Percentiles rank a stretch among this genome's conserved stretches.
Evolutionary conservation across 176 grass and related monocot species (phyloP).

Genomic region (Chrysopogon serrulatus): DNA sequence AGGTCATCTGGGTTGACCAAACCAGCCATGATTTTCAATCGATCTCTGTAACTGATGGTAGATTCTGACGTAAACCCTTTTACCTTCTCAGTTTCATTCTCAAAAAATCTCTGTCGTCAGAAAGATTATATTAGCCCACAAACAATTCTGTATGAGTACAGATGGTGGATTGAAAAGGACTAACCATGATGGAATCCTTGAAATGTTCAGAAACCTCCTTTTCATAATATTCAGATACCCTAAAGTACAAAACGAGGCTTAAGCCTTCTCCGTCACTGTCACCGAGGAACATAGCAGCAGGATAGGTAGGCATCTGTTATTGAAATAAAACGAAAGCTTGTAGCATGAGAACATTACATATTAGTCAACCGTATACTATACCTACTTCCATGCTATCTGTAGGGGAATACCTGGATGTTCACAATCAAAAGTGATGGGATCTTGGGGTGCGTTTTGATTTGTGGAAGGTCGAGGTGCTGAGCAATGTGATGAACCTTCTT

Average conservation of each 20-base stretch:
- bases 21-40: constrained; percentile 89
- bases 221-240: constrained; percentile 83
- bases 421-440: constrained; percentile 81
- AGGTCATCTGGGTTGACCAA: constrained; percentile 94
- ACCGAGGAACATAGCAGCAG: constrained; percentile 87
- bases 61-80: constrained; percentile 85
- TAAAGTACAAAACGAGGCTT: constrained; percentile 92
- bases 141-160: neutral
- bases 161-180: constrained; percentile 9
- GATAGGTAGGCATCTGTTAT: constrained; percentile 88
- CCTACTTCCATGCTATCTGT: neutral
- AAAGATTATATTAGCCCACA: neutral
- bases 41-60: constrained; percentile 64
- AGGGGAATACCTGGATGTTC: constrained; percentile 78
- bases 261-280: constrained; percentile 86
- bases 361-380: neutral
- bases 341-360: neutral
- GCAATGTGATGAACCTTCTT: constrained; percentile 86
- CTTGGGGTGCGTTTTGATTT: constrained; percentile 61
- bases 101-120: constrained; percentile 60
- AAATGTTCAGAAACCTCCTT: constrained; percentile 94
- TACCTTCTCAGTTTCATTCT: constrained; percentile 78
- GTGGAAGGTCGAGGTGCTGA: constrained; percentile 85
- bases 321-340: constrained; percentile 4
- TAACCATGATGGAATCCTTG: constrained; percentile 76